Evolutionary conservation across 257 asterid species (phyloP), one percentile per base, ranked within the genome.

Genomic region (Eucommia ulmoides): DNA sequence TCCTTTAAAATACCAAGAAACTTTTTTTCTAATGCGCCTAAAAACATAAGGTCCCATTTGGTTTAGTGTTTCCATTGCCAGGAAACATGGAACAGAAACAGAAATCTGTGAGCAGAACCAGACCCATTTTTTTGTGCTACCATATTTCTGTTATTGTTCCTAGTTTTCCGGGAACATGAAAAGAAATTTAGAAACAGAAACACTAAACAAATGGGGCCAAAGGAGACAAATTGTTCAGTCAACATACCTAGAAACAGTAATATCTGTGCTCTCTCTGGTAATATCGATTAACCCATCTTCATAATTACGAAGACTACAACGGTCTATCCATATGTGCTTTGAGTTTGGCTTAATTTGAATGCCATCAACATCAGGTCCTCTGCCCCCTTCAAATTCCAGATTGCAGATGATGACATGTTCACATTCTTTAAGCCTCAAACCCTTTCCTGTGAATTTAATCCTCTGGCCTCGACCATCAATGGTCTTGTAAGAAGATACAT

Each of bases 381-480:
- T 62, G 0, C 96, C 97, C 35, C 75, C 83, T 61, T 80, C 83
- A 7, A 88, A 56, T 24, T 66, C 57, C 1, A 88, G 60, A 51
- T 84, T 88, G 78, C 97, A 84, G 33, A 88, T 71, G 33, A 88
- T 84, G 20, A 88, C 94, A 24, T 89, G 88, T 47, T 82, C 88
- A 20, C 93, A 82, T 49, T 89, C 96, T 33, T 84, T 85, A 74
- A 89, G 50, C 73, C 93, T 76, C 47, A 89, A 50, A 2, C 96
- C 97, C 61, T 82, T 72, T 10, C 91, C 96, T 0, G 84, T 65
- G 63, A 88, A 62, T 52, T 68, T 82, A 17, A 88, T 61, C 65
- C 65, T 63, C 33, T 74, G 95, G 20, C 97, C 97, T 47, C 97
- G 89, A 7, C 96, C 97, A 49, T 88, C 97, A 41, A 88, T 74